Conservation (phyloP, 1,139 yeast species). For the Kazachstania sp. region DNA sequence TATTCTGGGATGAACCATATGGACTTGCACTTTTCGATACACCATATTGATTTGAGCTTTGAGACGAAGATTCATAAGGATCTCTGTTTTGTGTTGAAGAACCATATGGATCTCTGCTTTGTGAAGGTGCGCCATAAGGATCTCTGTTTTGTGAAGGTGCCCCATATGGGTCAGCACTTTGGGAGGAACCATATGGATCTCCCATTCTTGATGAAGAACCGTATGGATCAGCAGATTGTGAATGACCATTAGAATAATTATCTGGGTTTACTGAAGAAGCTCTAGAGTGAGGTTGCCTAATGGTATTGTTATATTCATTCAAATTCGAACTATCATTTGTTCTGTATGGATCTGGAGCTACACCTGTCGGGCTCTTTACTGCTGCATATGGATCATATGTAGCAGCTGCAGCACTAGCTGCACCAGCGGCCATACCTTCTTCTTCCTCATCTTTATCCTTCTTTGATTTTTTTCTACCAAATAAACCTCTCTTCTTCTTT, state of each 20-base stretch:
- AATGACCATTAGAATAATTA: neutral
- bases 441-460: neutral
- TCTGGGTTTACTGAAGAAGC: neutral
- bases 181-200: conserved; percentile 1
- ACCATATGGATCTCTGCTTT: neutral
- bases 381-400: conserved; percentile 21
- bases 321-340: neutral
- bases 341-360: conserved; percentile 3
- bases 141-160: neutral
- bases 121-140: neutral
- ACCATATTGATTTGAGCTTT: neutral
- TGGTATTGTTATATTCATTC: neutral
- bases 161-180: conserved; percentile 1
- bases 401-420: neutral
- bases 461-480: conserved; percentile 7
- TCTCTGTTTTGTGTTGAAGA: neutral
- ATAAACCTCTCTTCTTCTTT: conserved; percentile 11
- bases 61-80: neutral
- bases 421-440: neutral
- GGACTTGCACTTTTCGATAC: neutral
- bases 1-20: neutral
- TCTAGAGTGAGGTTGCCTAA: neutral
- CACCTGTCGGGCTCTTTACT: conserved; percentile 4
- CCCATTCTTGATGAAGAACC: neutral
- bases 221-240: conserved; percentile 1